phyloP scores from a whole-genome alignment of 2,329 filamentous ascomycete genomes.

The Diaporthe velutina region DNA sequence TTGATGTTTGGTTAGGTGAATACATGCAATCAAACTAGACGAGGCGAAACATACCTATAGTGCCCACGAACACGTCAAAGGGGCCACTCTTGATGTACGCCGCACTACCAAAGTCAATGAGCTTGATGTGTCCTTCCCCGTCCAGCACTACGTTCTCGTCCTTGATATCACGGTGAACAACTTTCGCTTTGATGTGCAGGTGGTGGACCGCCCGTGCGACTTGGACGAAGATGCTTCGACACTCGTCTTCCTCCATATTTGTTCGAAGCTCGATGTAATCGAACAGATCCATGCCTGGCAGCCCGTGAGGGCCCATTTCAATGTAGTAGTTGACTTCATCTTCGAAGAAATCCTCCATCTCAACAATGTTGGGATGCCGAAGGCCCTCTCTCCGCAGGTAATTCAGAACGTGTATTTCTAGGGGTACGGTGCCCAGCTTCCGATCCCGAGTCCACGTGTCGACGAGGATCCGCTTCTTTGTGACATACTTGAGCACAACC shows the following conservation, averaged over 20 bases:
- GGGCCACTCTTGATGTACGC: conserved; percentile 98
- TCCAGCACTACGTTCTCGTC: conserved; percentile 98
- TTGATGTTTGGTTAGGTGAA: conserved; percentile 35
- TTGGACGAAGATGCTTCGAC: conserved; percentile 94
- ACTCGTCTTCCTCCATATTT: conserved; percentile 96
- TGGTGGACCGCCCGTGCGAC: conserved; percentile 92
- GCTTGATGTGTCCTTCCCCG: conserved; percentile 93
- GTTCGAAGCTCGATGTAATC: conserved; percentile 97
- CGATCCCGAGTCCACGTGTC: conserved; percentile 98
- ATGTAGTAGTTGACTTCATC: conserved; percentile 97
- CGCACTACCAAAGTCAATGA: conserved; percentile 98
- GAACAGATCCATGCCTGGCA: conserved; percentile 98
- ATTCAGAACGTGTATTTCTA: conserved; percentile 97
- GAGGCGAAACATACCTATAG: conserved; percentile 79
- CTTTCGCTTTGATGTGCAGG: conserved; percentile 88
- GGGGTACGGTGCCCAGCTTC: conserved; percentile 89
- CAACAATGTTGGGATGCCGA: conserved; percentile 77
- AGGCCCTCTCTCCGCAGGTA: conserved; percentile 84
- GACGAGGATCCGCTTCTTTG: conserved; percentile 94
- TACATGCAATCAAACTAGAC: background rate
- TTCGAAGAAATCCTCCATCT: conserved; percentile 81
- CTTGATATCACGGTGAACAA: conserved; percentile 98
- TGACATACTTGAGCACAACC: conserved; percentile 97
- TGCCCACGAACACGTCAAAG: conserved; percentile 98
- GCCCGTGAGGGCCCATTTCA: conserved; percentile 94